Evolutionary conservation across 2,329 filamentous ascomycete genomes (phyloP).

Genomic region (Fonsecaea pedrosoi): DNA sequence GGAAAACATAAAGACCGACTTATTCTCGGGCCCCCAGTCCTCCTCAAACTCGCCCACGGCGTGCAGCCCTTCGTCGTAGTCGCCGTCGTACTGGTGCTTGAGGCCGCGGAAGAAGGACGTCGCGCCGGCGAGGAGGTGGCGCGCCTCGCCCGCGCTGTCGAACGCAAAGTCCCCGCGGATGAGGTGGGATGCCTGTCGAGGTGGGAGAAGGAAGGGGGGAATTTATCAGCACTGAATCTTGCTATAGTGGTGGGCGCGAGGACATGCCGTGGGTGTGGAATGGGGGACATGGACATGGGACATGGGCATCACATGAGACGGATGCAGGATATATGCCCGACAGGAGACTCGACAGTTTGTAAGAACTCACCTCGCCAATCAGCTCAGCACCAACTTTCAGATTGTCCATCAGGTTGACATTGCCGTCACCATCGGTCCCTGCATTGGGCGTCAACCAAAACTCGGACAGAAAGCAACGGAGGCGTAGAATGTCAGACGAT

Average conservation of each 20-base stretch:
- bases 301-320: not conserved
- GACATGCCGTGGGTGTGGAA: too few relatives aligned
- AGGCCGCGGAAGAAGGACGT: slow-evolving; percentile 57
- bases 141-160: slow-evolving; percentile 56
- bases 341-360: too few relatives aligned
- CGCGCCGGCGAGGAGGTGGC: slow-evolving; percentile 60
- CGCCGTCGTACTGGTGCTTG: slow-evolving; percentile 52
- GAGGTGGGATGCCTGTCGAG: slow-evolving; percentile 42
- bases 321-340: not conserved
- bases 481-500: too few relatives aligned
- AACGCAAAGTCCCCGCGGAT: slow-evolving; percentile 57
- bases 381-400: slow-evolving; percentile 59
- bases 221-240: too few relatives aligned
- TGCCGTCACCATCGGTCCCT: slow-evolving; percentile 61
- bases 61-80: slow-evolving; percentile 52
- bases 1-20: slow-evolving; percentile 59
- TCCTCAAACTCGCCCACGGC: slow-evolving; percentile 48
- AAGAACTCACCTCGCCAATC: slow-evolving; percentile 54
- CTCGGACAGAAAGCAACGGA: not conserved
- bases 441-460: not conserved
- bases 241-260: too few relatives aligned
- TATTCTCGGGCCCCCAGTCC: slow-evolving; percentile 55
- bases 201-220: not conserved
- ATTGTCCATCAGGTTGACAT: slow-evolving; percentile 63
- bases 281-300: too few relatives aligned